These are phyloP conservation scores for Cladophialophora yegresii DNA, from an alignment of 2,329 filamentous ascomycete species.

Conservation along the genomic window DNA sequence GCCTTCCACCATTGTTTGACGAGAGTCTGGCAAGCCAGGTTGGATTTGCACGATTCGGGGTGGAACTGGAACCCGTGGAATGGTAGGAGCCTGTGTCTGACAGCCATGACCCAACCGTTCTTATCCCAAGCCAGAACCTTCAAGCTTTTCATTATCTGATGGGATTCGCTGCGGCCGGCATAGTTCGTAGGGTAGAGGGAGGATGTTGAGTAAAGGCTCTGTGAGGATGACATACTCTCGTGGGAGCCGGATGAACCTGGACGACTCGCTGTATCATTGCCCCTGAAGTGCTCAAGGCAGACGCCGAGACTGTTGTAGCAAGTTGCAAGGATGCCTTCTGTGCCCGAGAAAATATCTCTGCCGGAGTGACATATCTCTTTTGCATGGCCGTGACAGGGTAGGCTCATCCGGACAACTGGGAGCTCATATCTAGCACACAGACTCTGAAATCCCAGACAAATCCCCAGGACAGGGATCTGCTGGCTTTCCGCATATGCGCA, in stretches of 20 bases:
- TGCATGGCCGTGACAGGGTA: slow-evolving; percentile 81
- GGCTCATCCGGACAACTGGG: slow-evolving; percentile 64
- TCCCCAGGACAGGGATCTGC: slow-evolving; percentile 76
- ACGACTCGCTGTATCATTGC: slow-evolving; percentile 12
- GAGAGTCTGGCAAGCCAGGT: slow-evolving; percentile 61
- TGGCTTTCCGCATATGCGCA: slow-evolving; percentile 66
- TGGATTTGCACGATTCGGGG: slow-evolving; percentile 83
- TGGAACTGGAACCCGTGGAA: slow-evolving; percentile 91
- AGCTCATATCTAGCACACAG: slow-evolving; percentile 70
- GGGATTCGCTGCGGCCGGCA: neutral
- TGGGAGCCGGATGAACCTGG: slow-evolving; percentile 27
- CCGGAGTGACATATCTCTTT: slow-evolving; percentile 63
- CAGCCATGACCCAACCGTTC: slow-evolving; percentile 71
- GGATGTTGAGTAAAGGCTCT: slow-evolving; percentile 22
- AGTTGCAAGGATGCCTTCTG: slow-evolving; percentile 67
- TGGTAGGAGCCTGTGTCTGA: slow-evolving; percentile 66
- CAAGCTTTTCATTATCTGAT: slow-evolving; percentile 35
- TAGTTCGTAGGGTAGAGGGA: neutral
- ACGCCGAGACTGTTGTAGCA: slow-evolving; percentile 53
- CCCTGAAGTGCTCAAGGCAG: slow-evolving; percentile 15
- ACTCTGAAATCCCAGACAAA: slow-evolving; percentile 88
- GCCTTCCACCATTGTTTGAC: slow-evolving; percentile 74
- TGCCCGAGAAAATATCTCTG: slow-evolving; percentile 65
- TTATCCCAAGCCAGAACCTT: slow-evolving; percentile 64
- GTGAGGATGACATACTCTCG: slow-evolving; percentile 22